A percentile compares a stretch with the other conserved stretches of the same genome.
These are phyloP conservation scores for Orbilia blumenaviensis DNA, from an alignment of 2,329 filamentous ascomycete genomes.

Conservation along the genomic window DNA sequence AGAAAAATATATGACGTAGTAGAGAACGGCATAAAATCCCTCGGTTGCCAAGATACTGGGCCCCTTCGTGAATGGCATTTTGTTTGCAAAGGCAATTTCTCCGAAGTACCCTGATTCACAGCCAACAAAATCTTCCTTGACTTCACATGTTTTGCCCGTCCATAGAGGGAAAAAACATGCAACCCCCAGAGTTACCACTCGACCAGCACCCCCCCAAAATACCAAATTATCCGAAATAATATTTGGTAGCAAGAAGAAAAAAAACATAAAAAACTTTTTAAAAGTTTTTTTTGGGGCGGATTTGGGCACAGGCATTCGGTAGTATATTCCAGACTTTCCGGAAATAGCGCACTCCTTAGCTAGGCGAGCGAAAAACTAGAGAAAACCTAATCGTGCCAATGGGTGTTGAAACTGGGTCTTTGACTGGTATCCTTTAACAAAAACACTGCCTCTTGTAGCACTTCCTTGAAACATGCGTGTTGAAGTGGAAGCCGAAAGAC, in stretches of 20 bases:
- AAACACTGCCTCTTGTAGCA: slow-evolving; percentile 41
- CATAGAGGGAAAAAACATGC: background rate
- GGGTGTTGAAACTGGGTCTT: too few species aligned
- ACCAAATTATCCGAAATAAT: slow-evolving; percentile 37
- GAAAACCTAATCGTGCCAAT: slow-evolving; percentile 3
- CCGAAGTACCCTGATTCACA: slow-evolving; percentile 45
- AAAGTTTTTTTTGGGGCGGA: background rate
- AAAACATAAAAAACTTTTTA: background rate
- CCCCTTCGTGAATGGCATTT: background rate
- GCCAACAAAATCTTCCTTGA: slow-evolving; percentile 9
- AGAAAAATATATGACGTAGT: slow-evolving; percentile 40
- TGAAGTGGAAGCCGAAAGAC: background rate
- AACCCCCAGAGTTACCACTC: slow-evolving; percentile 22
- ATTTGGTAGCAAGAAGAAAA: too few species aligned
- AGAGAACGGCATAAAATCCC: slow-evolving; percentile 4
- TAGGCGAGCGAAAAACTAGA: slow-evolving; percentile 24
- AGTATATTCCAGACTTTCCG: slow-evolving; percentile 30
- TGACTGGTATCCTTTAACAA: background rate
- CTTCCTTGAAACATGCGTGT: background rate
- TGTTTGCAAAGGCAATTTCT: slow-evolving; percentile 24
- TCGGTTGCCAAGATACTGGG: slow-evolving; percentile 15
- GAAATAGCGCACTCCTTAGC: slow-evolving; percentile 33
- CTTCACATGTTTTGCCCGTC: slow-evolving; percentile 32
- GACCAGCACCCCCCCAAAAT: too few species aligned
- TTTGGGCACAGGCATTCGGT: slow-evolving; percentile 1